phyloP scores from a whole-genome alignment of 805 yeast genomes.

The Myxozyma neotropica region DNA sequence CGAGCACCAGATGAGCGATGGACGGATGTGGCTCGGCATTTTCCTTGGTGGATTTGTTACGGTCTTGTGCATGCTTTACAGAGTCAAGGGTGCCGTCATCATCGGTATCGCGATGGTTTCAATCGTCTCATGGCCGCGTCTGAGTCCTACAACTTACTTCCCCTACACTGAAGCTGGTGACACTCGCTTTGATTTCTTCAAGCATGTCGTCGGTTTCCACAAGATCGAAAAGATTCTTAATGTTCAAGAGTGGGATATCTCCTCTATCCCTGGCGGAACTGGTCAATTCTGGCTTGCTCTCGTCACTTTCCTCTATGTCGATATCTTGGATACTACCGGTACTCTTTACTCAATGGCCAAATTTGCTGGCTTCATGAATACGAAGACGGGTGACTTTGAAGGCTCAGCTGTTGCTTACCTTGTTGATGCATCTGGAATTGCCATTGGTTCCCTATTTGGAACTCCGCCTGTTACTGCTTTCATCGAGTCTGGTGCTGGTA shows the following conservation, averaged over 20 bases:
- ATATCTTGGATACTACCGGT: constrained; percentile 35
- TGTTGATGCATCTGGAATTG: constrained; percentile 34
- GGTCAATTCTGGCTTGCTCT: constrained; percentile 36
- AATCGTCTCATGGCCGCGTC: constrained; percentile 35
- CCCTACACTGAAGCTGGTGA: constrained; percentile 32
- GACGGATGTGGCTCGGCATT: constrained; percentile 35
- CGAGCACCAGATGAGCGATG: constrained; percentile 27
- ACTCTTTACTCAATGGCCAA: constrained; percentile 36
- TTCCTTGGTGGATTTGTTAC: constrained; percentile 35
- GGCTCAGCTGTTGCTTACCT: constrained; percentile 35
- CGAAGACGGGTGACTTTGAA: constrained; percentile 34
- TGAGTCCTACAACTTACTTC: constrained; percentile 31
- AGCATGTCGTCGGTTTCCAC: constrained; percentile 34
- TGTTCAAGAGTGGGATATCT: constrained; percentile 33
- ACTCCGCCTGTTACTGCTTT: constrained; percentile 36
- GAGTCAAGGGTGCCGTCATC: constrained; percentile 35
- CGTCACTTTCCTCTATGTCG: constrained; percentile 35
- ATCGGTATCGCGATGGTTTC: constrained; percentile 34
- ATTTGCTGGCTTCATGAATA: constrained; percentile 32
- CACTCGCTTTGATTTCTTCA: constrained; percentile 32
- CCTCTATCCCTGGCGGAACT: constrained; percentile 27
- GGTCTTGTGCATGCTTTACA: constrained; percentile 32
- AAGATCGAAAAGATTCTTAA: constrained; percentile 28
- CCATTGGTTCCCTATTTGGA: constrained; percentile 34
- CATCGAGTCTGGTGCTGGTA: constrained; percentile 36